Evolutionary conservation across 2,329 filamentous ascomycete genomes (phyloP), one percentile per base, ranked within the genome.

Genomic region (Penicillium sp.): DNA sequence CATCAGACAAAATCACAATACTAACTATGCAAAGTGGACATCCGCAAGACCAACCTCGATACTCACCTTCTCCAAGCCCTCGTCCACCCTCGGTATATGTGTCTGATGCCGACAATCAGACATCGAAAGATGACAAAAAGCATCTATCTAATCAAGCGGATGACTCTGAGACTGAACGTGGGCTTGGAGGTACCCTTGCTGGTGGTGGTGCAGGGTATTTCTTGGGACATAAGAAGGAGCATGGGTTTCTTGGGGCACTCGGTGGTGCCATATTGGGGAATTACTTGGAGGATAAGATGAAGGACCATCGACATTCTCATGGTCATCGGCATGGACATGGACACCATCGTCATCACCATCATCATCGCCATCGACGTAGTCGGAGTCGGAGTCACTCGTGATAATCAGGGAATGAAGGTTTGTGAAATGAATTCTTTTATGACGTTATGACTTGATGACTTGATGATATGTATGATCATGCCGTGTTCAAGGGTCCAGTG

Each of bases 181-280:
- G 76, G 25, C 61, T 80, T 4, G 70, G 74, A 51, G 74, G 77
- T 31, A 71, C 75, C 2, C 57, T 79, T 3, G 72, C 71, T 10
- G 77, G 77, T 29, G 76, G 73, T 29, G 67, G 74, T 3, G 73
- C 75, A 3, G 77, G 77, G 1, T 72, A 71, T 45, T 71, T 73
- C 45, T 63, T 75, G 4, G 77, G 77, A 12, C 76, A 77, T 56
- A 67, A 74, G 48, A 71, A 67, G 14, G 65, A 73, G n/a, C 74
- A 77, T 48, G 74, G 74, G 3, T 60, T 80, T 18, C 56, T 81
- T 7, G 77, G 77, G 8, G 72, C 75, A 1, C 55, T 80, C 17
- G 73, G 74, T 3, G 77, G 77, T 38, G 76, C 75, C 0, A 66
- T 80, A 30, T 38, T 73, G 2, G 77, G 77, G 1, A 70, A 66